Percentiles rank a stretch among this genome's conserved stretches.
Evolutionary conservation across 2,329 filamentous ascomycete species (phyloP).

Genomic region (Aspergillus chevalieri): DNA sequence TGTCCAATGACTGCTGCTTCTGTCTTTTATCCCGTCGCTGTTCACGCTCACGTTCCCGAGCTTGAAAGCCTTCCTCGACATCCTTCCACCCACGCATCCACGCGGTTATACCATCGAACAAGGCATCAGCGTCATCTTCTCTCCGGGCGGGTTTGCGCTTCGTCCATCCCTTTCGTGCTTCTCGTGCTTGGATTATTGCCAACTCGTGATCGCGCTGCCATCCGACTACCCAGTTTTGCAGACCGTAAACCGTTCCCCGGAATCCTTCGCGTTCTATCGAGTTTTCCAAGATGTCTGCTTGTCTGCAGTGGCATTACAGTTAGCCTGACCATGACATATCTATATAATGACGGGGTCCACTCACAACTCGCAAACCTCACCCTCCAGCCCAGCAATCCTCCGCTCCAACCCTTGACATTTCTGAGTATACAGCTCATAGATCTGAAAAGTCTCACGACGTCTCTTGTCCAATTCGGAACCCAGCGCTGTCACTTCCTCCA

Average conservation of each 20-base stretch:
- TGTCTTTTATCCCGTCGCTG: slow-evolving; percentile 36
- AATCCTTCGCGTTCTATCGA: slow-evolving; percentile 30
- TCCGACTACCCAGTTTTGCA: slow-evolving; percentile 27
- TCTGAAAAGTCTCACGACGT: slow-evolving; percentile 45
- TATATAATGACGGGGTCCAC: slow-evolving; percentile 8
- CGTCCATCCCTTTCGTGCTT: slow-evolving; percentile 12
- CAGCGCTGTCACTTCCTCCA: slow-evolving; percentile 19
- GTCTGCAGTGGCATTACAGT: slow-evolving; percentile 8
- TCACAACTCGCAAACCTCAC: slow-evolving; percentile 54
- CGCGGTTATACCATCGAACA: slow-evolving; percentile 35
- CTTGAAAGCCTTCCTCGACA: slow-evolving; percentile 33
- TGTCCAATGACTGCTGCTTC: neutral
- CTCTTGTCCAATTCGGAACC: slow-evolving; percentile 20
- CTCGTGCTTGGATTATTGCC: slow-evolving; percentile 4
- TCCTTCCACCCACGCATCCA: slow-evolving; percentile 42
- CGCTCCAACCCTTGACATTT: slow-evolving; percentile 54
- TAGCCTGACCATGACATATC: neutral
- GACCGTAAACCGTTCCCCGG: slow-evolving; percentile 29
- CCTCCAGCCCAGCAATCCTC: slow-evolving; percentile 56
- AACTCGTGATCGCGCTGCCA: slow-evolving; percentile 20
- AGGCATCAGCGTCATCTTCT: slow-evolving; percentile 22
- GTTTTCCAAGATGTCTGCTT: slow-evolving; percentile 27
- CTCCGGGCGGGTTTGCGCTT: slow-evolving; percentile 11
- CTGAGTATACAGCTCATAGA: slow-evolving; percentile 55
- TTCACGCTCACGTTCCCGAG: slow-evolving; percentile 55